phyloP scores from a whole-genome alignment of 306 rosid species.

The Mimosa pudica region DNA sequence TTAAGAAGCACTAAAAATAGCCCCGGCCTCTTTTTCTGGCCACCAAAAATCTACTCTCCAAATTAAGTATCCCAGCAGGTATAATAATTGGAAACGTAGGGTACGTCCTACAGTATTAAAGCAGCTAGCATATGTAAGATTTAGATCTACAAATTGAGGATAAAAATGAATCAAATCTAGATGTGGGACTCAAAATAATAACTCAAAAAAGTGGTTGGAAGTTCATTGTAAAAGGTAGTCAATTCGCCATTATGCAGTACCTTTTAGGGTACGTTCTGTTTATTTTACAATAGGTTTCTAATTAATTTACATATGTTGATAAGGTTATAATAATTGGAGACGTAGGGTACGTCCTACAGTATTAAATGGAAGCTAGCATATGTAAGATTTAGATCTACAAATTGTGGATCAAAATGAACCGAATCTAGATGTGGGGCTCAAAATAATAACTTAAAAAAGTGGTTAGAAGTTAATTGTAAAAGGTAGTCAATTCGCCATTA shows the following conservation, averaged over 20 bases:
- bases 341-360: background rate
- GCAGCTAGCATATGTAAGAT: background rate
- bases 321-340: background rate
- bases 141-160: background rate
- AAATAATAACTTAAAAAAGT: background rate
- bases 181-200: background rate
- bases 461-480: background rate
- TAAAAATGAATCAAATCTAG: background rate
- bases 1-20: background rate
- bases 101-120: background rate
- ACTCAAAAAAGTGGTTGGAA: background rate
- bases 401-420: background rate
- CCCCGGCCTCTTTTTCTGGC: background rate
- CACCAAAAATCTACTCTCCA: background rate
- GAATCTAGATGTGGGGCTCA: background rate
- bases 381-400: background rate
- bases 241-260: no score
- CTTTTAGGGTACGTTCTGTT: no score
- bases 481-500: no score
- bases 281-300: no score
- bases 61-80: background rate
- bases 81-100: background rate
- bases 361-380: background rate
- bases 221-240: no score
- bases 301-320: no score